Base-by-base conservation (phyloP, 2,329 filamentous ascomycete species). In the Westerdykella aurantiaca region DNA sequence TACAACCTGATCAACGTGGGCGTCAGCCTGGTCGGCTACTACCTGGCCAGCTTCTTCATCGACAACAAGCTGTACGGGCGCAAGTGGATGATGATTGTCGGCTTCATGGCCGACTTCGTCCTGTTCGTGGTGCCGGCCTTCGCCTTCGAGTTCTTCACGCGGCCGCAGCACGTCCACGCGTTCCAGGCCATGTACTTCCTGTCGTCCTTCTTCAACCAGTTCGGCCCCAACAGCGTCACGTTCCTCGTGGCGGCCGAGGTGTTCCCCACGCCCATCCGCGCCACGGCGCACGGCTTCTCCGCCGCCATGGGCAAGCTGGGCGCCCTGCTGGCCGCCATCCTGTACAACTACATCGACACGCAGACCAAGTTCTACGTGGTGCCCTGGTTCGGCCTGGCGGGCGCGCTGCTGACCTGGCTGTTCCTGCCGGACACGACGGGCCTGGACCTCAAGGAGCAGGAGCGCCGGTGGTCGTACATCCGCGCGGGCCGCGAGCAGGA, bases 171-270 rank as follows among this genome's bases (percentile, higher is more conserved):
- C 58, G 85, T 96, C 66, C 82, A 88, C 61, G 75, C 78, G n/a
- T 97, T 97, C 83, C 90, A 96, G 74, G 82, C 90, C 64, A 95
- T 97, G 88, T 96, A 96, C 78, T 96, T 95, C 73, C 69, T 97
- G 56, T 95, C 88, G 6, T 95, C 88, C 18, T 97, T 97, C 77
- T 97, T 97, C 83, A 96, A 96, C 78, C 91, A 97, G 68, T 97
- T 97, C 62, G 91, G 91, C 11, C 91, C 91, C 69, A 97, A 97
- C 78, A 85, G 82, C 38, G 89, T 96, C 60, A 95, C 90, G 50
- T 97, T 97, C 85, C 80, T 97, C 55, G 87, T 95, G 31, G 91
- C 91, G 35, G 91, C 88, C 35, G 91, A 97, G 68, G 88, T 95
- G n/a, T 97, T 88, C 77, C 91, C 91, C 9, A 95, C 90, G 0